Percentiles rank a stretch among this genome's conserved stretches.
phyloP scores from a whole-genome alignment of 768 basidiomycete genomes.

The Amanita jacksonii region DNA sequence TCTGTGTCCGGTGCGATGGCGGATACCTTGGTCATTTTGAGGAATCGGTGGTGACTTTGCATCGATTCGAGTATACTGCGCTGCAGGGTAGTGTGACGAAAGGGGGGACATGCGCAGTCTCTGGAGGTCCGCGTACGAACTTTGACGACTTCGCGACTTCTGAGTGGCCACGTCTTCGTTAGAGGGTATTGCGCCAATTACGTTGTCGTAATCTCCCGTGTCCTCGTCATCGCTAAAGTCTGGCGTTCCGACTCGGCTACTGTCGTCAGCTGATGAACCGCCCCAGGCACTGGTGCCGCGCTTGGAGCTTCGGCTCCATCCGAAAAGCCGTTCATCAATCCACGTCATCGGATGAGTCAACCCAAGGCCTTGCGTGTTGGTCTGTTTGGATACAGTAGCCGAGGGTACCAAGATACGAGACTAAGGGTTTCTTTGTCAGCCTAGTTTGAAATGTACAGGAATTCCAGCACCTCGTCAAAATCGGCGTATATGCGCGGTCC shows the following conservation, averaged over 20 bases:
- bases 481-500: constrained; percentile 83
- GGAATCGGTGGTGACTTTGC: constrained; percentile 5
- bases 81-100: constrained; percentile 7
- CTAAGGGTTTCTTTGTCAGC: constrained; percentile 24
- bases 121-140: constrained; percentile 79
- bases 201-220: constrained; percentile 86
- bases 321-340: constrained; percentile 91
- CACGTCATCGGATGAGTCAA: constrained; percentile 90
- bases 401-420: constrained; percentile 76
- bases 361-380: constrained; percentile 66
- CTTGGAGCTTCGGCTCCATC: constrained; percentile 72
- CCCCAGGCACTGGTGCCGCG: constrained; percentile 88
- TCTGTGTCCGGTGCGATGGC: constrained; percentile 37
- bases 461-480: constrained; percentile 59
- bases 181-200: constrained; percentile 53
- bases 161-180: constrained; percentile 33
- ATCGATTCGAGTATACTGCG: constrained; percentile 7
- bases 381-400: constrained; percentile 77
- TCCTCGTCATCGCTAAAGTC: constrained; percentile 83
- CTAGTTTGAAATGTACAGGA: constrained; percentile 7
- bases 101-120: constrained; percentile 37
- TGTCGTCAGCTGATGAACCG: constrained; percentile 43
- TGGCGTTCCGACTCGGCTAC: constrained; percentile 57
- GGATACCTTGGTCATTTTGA: constrained; percentile 29
- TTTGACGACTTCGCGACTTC: constrained; percentile 52